These are phyloP conservation scores for Meyerozyma sp. DNA, from an alignment of 1,139 yeast species.

Conservation along the genomic window DNA sequence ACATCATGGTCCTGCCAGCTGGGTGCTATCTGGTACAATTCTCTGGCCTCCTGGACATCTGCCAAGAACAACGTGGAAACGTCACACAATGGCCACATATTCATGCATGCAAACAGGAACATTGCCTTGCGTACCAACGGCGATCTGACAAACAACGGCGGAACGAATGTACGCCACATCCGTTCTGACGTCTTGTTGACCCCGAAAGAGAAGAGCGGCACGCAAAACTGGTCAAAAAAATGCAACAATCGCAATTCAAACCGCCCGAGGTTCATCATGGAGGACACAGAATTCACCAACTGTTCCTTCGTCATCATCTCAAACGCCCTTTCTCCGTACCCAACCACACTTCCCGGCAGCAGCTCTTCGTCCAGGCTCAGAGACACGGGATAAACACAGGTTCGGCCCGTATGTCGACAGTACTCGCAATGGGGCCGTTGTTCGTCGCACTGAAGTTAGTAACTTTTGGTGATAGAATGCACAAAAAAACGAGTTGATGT, in stretches of 20 bases:
- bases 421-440: constrained; percentile 27
- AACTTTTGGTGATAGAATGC: too few species aligned
- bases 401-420: constrained; percentile 25
- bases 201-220: background rate
- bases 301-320: background rate
- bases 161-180: background rate
- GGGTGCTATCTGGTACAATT: background rate
- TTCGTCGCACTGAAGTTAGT: constrained; percentile 10
- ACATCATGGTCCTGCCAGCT: background rate
- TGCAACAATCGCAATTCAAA: constrained; percentile 3
- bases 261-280: constrained; percentile 1
- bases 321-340: background rate
- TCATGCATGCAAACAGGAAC: constrained; percentile 19
- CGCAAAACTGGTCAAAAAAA: constrained; percentile 2
- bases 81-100: constrained; percentile 14
- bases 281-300: background rate
- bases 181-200: background rate
- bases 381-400: constrained; percentile 20
- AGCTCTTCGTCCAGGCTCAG: background rate
- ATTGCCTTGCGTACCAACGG: constrained; percentile 17
- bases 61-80: constrained; percentile 2
- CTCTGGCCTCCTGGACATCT: background rate
- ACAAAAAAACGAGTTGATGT: background rate
- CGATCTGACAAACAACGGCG: constrained; percentile 15
- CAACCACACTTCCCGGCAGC: background rate